Evolutionary conservation across 108 stramenopile genomes (phyloP).

Genomic region (Pelagomonas calceolata): DNA sequence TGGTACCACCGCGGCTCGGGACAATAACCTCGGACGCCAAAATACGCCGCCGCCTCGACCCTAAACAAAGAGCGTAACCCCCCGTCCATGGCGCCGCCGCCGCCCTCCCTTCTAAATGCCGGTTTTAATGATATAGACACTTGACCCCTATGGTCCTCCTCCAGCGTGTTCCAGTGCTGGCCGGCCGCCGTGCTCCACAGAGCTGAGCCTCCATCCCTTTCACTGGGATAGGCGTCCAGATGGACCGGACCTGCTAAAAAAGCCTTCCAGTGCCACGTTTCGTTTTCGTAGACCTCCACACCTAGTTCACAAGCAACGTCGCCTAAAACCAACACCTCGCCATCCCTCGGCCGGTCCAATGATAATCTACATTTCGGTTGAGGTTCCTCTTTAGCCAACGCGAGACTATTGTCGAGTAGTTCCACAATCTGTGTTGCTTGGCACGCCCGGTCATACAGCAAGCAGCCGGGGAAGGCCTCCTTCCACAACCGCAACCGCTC

Average conservation of each 20-base stretch:
- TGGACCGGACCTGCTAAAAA: not conserved
- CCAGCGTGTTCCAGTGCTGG: not conserved
- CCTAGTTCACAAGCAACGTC: not conserved
- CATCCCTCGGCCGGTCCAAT: not conserved
- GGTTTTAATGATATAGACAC: not conserved
- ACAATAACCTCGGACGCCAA: not conserved
- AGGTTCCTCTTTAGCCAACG: too few species aligned
- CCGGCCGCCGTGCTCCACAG: not conserved
- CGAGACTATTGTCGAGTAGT: too few species aligned
- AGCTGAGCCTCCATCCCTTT: not conserved
- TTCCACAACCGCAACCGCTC: too few species aligned
- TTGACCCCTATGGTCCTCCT: not conserved
- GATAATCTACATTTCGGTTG: not conserved
- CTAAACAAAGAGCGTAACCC: too few species aligned
- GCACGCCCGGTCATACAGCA: too few species aligned
- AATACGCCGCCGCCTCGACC: not conserved
- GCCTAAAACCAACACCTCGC: not conserved
- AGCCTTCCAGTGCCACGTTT: not conserved
- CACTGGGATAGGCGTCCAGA: not conserved
- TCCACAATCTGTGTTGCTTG: too few species aligned
- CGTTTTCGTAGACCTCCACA: not conserved
- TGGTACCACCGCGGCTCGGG: not conserved
- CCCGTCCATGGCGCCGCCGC: not conserved
- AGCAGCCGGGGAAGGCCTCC: too few species aligned
- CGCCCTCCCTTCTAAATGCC: not conserved